These are phyloP conservation scores for Fusarium sp. DNA, from an alignment of 2,329 filamentous ascomycete species.

Conservation along the genomic window DNA sequence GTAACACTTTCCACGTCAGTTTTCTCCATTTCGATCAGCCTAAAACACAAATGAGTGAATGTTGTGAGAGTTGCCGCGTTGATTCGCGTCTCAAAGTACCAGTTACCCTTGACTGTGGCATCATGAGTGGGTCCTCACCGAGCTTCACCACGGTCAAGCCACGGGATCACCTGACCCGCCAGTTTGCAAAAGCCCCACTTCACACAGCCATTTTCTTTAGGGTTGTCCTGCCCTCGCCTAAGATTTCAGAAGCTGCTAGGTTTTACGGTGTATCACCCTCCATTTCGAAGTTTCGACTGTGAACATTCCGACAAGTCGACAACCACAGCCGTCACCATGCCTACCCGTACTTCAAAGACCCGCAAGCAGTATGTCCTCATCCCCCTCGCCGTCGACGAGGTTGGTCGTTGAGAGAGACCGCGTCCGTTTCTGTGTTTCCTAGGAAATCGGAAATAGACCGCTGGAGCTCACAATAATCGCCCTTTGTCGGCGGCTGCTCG, in stretches of 20 bases:
- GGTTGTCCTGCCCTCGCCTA: constrained; percentile 58
- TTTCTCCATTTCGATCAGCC: constrained; percentile 36
- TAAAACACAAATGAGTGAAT: neutral
- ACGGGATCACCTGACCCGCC: constrained; percentile 50
- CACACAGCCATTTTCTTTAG: constrained; percentile 50
- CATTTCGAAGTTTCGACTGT: constrained; percentile 52
- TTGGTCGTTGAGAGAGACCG: constrained; percentile 39
- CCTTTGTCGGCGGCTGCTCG: constrained; percentile 35
- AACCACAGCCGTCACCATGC: constrained; percentile 70
- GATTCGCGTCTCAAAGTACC: constrained; percentile 27
- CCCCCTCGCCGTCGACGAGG: constrained; percentile 40
- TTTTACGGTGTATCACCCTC: constrained; percentile 56
- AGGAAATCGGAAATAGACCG: constrained; percentile 17
- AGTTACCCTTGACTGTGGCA: constrained; percentile 14
- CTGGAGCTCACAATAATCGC: constrained; percentile 39
- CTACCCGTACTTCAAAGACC: constrained; percentile 81
- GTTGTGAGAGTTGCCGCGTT: constrained; percentile 1
- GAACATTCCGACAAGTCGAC: constrained; percentile 56
- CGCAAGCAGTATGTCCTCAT: constrained; percentile 77
- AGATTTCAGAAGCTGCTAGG: constrained; percentile 51
- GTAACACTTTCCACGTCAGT: constrained; percentile 36
- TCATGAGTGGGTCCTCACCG: constrained; percentile 38
- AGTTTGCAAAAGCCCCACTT: constrained; percentile 11
- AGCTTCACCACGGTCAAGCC: constrained; percentile 39
- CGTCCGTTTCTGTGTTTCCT: constrained; percentile 5